These are phyloP conservation scores for Rhodotorula sp. DNA, from an alignment of 1,284 basidiomycete species.

Conservation along the genomic window DNA sequence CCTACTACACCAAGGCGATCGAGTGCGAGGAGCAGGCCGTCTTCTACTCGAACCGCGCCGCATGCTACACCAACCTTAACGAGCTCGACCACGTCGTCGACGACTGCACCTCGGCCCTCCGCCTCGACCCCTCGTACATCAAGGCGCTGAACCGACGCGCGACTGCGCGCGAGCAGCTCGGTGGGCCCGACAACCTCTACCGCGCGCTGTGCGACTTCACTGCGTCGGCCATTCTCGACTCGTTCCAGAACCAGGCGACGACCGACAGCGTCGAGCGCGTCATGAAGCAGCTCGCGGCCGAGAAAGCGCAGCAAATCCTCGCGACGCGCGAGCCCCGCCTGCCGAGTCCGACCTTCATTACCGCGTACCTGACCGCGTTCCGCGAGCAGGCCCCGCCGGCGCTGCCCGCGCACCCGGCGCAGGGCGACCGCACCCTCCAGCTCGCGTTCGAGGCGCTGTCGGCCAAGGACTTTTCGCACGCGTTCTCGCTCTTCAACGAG, in stretches of 20 bases:
- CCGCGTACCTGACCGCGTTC: conserved; percentile 97
- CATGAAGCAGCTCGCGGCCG: conserved; percentile 75
- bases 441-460: conserved; percentile 80
- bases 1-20: conserved; percentile 90
- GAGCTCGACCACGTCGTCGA: conserved; percentile 80
- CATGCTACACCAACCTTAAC: conserved; percentile 90
- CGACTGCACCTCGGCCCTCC: conserved; percentile 88
- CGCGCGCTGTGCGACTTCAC: conserved; percentile 89
- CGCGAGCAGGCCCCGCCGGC: conserved; percentile 67
- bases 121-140: conserved; percentile 81
- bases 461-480: conserved; percentile 84
- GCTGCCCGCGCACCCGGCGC: conserved; percentile 72
- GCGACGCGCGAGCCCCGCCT: conserved; percentile 73
- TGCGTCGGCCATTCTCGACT: conserved; percentile 89
- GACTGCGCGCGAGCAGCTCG: conserved; percentile 77
- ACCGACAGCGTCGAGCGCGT: conserved; percentile 86
- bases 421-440: conserved; percentile 81
- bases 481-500: conserved; percentile 78
- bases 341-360: conserved; percentile 85
- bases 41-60: conserved; percentile 96
- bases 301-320: conserved; percentile 73
- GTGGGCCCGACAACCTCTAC: conserved; percentile 60
- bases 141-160: conserved; percentile 95
- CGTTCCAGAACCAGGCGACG: conserved; percentile 80
- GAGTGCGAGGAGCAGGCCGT: conserved; percentile 85